Conservation (phyloP, 371 early-diverging fungal genomes). For the Mortierella sp. region DNA sequence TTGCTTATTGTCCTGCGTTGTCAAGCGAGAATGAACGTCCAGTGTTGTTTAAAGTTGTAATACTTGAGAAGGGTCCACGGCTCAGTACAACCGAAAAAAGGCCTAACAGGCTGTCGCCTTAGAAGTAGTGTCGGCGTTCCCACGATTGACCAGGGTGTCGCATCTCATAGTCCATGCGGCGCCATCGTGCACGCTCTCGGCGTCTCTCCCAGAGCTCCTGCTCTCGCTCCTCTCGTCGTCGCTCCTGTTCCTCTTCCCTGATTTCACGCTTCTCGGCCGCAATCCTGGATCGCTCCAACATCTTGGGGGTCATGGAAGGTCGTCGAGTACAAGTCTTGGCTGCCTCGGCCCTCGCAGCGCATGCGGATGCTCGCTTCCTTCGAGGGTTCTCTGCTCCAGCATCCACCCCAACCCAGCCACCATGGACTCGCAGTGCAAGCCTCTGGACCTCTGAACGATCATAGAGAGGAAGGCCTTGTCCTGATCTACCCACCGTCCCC, state of each 20-base stretch:
- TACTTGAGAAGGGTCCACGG: not conserved
- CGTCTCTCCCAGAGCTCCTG: not conserved
- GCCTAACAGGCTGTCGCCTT: not conserved
- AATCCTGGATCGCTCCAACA: not conserved
- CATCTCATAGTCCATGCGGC: not conserved
- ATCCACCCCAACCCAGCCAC: conserved; percentile 77
- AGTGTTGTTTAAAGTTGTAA: not conserved
- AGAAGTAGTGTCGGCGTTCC: not conserved
- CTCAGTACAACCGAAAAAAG: not conserved
- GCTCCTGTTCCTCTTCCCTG: not conserved
- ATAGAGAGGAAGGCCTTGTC: conserved; percentile 71
- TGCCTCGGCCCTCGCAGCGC: not conserved
- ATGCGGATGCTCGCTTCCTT: not conserved
- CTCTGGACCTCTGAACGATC: conserved; percentile 79
- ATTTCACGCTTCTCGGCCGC: not conserved
- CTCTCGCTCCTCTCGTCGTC: conserved; percentile 3
- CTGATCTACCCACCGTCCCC: not conserved
- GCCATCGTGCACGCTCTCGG: not conserved
- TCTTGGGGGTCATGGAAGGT: not conserved
- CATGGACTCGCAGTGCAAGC: conserved; percentile 64
- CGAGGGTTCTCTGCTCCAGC: not conserved
- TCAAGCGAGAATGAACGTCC: not conserved
- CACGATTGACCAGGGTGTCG: not conserved
- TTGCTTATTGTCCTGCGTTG: not conserved
- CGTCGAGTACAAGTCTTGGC: not conserved